Evolutionary conservation across 2,329 filamentous ascomycete species (phyloP), one percentile per base, ranked within the genome.

Genomic region (Talaromyces amestolkiae): DNA sequence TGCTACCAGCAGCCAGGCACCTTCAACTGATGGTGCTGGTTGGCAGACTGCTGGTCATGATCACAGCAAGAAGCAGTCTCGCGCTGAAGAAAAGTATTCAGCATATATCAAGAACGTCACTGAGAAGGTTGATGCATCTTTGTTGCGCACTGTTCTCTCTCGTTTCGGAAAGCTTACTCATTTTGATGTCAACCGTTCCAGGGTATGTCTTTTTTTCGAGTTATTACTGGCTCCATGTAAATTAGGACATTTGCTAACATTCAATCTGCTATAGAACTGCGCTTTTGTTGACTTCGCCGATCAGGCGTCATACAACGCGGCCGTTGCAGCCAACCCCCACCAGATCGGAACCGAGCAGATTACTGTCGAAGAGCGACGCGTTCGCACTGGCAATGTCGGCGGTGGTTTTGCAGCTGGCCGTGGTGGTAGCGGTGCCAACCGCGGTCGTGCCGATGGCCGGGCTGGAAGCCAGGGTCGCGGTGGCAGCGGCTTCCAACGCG

Each of bases 101-200:
- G 95, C 91, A 22, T 98, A 97, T 79, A 92, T 99, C 79, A 97
- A 97, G 84, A 96, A 94, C 72, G 94, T 98, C 59, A 94, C 89
- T 59, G 93, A 96, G 39, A 93, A 93, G 80, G 89, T 99, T 61
- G 86, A 91, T 75, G 85, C 88, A 15, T 86, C 87, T 47, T 87
- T 92, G 56, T 83, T 99, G 66, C 89, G 85, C 77, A 83, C 85
- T 62, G 85, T 87, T 63, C 83, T 99, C 61, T 84, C 87, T 71
- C 87, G 88, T 71, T 93, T 89, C 68, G 87, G 87, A 68, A 86
- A 88, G 74, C 76, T 89, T 58, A 80, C 81, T 67, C 87, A 89
- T 75, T 87, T 88, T 71, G 87, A 89, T 73, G 84, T 89, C 70
- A 87, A 83, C 75, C 85, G 87, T 69, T 80, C 79, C 73, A 97